Conservation (phyloP, 163 green algal species). For the Scenedesmus sp. region DNA sequence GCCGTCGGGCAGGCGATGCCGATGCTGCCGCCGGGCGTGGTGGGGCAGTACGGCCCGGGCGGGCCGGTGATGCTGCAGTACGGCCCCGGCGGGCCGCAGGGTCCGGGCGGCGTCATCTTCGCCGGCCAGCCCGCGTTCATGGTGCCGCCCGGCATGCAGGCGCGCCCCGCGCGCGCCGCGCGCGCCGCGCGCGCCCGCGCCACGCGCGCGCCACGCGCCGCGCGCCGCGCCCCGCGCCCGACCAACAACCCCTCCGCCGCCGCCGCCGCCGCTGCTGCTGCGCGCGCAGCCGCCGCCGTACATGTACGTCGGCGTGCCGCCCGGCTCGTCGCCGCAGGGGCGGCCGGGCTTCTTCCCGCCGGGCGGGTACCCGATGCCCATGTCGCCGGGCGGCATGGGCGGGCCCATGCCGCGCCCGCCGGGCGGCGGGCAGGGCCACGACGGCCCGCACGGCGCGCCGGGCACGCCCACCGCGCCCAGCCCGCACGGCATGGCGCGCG, state of each 20-base stretch:
- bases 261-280: neutral
- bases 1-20: slow-evolving; percentile 13
- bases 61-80: neutral
- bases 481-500: neutral
- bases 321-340: neutral
- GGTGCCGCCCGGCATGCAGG: neutral
- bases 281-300: neutral
- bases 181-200: too few species aligned
- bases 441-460: neutral
- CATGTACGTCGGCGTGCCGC: slow-evolving; percentile 29
- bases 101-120: neutral
- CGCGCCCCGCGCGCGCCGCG: too few species aligned
- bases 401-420: too few species aligned
- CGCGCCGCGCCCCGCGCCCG: too few species aligned
- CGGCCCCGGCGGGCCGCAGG: slow-evolving; percentile 12
- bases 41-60: slow-evolving; percentile 22
- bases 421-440: too few species aligned
- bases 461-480: slow-evolving; percentile 32
- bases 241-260: too few species aligned
- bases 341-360: slow-evolving; percentile 1
- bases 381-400: too few species aligned
- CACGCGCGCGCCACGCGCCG: too few species aligned
- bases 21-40: slow-evolving; percentile 18
- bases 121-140: slow-evolving; percentile 23
- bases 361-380: too few species aligned